Conservation (phyloP, 2,329 filamentous ascomycete species). For the Pseudocercospora fijiensis region DNA sequence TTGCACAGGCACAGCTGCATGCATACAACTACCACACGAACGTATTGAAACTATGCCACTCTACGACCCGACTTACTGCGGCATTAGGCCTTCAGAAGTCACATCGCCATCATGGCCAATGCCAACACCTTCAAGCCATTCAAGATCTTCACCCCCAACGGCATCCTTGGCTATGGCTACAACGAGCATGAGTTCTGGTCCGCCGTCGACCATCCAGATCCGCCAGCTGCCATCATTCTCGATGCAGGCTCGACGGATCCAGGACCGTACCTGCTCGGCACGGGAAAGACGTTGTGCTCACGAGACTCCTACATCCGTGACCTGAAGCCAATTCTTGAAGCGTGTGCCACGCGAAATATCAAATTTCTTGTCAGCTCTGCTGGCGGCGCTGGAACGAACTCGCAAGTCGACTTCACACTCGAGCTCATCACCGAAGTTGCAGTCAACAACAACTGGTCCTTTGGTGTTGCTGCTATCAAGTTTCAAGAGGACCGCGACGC, state of each 20-base stretch:
- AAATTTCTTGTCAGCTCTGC: slow-evolving; percentile 48
- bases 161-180: slow-evolving; percentile 30
- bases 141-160: slow-evolving; percentile 37
- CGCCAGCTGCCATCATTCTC: slow-evolving; percentile 34
- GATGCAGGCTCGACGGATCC: slow-evolving; percentile 39
- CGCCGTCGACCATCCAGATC: not conserved
- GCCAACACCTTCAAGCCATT: slow-evolving; percentile 11
- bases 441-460: not conserved
- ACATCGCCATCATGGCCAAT: not conserved
- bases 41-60: not conserved
- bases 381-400: slow-evolving; percentile 51
- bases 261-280: slow-evolving; percentile 35
- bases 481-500: not conserved
- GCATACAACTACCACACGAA: not conserved
- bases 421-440: slow-evolving; percentile 43
- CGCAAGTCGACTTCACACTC: slow-evolving; percentile 45
- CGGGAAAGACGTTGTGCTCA: slow-evolving; percentile 43
- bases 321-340: slow-evolving; percentile 42
- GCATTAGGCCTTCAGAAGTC: too few species aligned
- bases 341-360: slow-evolving; percentile 37
- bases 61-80: not conserved
- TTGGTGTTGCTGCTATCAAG: slow-evolving; percentile 2
- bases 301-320: slow-evolving; percentile 47
- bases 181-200: not conserved
- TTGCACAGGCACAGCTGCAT: not conserved